These are phyloP conservation scores for Cystofilobasidium bisporidii DNA, from an alignment of 768 basidiomycete species.

Conservation along the genomic window DNA sequence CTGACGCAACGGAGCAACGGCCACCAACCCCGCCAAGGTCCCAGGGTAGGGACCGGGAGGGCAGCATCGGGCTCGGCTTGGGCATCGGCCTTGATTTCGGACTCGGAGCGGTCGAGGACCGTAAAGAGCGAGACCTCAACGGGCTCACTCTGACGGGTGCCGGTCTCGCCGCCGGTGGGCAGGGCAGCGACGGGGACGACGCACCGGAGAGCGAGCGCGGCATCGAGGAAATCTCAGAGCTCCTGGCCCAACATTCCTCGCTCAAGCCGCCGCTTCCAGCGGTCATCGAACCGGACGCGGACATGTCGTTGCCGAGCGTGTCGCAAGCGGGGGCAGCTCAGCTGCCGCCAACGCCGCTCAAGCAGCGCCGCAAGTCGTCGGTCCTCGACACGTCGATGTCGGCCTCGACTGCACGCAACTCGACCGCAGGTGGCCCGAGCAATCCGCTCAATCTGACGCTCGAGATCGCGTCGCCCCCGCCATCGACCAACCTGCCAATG, in stretches of 20 bases:
- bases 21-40: background rate
- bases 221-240: background rate
- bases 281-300: background rate
- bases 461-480: background rate
- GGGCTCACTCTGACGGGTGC: background rate
- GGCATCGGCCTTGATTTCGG: background rate
- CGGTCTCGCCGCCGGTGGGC: background rate
- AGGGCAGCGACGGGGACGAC: background rate
- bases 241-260: background rate
- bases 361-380: conserved; percentile 1
- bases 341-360: conserved; percentile 1
- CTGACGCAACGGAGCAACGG: background rate
- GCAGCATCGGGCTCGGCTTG: background rate
- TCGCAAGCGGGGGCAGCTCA: too few species aligned
- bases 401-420: background rate
- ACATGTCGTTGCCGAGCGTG: background rate
- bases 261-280: background rate
- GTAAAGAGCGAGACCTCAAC: background rate
- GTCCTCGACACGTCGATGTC: background rate
- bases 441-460: conserved; percentile 6
- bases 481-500: background rate
- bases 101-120: background rate
- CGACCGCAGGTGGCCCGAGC: background rate
- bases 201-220: background rate
- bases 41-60: background rate